Base-by-base conservation (phyloP, 2,329 filamentous ascomycete species). In the Fusarium sp. region DNA sequence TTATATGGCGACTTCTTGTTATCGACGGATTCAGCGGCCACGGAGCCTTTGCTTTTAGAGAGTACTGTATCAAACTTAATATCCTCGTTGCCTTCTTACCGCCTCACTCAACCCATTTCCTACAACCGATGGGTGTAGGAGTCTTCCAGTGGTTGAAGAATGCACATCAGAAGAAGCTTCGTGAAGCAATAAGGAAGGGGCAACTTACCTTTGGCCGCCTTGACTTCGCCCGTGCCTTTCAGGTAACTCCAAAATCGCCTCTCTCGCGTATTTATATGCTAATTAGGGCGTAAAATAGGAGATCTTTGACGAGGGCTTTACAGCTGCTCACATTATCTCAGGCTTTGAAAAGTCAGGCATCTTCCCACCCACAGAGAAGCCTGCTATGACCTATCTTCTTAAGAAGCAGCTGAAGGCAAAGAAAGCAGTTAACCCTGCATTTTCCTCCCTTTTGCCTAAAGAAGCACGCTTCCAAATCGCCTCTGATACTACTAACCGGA, bases 61-160 rank as follows among this genome's bases (percentile, higher is more conserved):
- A 60, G 25, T 60, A 60, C 29, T 60, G 46, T 35, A 29, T 52
- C 12, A 60, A 60, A 27, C 55, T 62, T 15, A 25, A 62, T 31
- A 62, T 62, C 20, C 39, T 62, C 41, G 44, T 62, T 5, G 41
- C 35, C 9, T 44, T 29, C 14, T 27, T 62, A 4, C 50, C 31
- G 45, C 35, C 59, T 47, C 50, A 62, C n/a, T 62, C 50, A 55
- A 62, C 42, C 6, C 50, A 62, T 27, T 27, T 62, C 11, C 50
- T 62, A n/a, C 42, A 62, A 44, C 59, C 50, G 29, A 62, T 35
- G 29, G 45, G 35, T 49, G 29, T 49, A 33, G 45, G 45, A 29
- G 45, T 35, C 11, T 49, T 49, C 35, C 29, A 49, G 20, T 49
- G 1, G 22, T 29, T 49, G 9, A 49, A 49, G 45, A 31, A 49